phyloP scores from a whole-genome alignment of 2,329 filamentous ascomycete genomes.

The Akanthomyces uredinophilus region DNA sequence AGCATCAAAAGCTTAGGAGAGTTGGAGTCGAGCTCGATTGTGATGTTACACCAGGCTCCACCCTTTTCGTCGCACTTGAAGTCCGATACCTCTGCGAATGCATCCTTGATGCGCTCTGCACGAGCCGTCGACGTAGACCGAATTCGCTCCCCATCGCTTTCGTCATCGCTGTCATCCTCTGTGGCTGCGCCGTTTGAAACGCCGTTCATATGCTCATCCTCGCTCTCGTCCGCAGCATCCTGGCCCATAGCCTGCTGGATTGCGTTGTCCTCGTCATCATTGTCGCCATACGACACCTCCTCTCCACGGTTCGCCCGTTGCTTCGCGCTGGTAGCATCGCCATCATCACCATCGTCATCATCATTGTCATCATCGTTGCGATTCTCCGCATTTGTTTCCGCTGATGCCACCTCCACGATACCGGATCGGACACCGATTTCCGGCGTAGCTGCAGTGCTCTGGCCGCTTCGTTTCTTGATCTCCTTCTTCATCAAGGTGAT shows the following conservation, averaged over 20 bases:
- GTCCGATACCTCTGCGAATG: constrained; percentile 60
- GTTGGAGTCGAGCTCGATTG: constrained; percentile 72
- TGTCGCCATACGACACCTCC: constrained; percentile 82
- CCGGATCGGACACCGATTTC: constrained; percentile 59
- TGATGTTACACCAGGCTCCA: constrained; percentile 73
- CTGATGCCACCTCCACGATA: constrained; percentile 44
- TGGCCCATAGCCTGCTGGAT: constrained; percentile 60
- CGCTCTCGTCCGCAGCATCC: constrained; percentile 49
- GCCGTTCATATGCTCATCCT: constrained; percentile 41
- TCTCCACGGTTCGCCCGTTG: constrained; percentile 71
- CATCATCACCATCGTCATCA: constrained; percentile 69
- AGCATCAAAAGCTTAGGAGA: constrained; percentile 92
- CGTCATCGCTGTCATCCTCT: constrained; percentile 35
- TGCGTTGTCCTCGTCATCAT: constrained; percentile 84
- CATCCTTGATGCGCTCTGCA: constrained; percentile 59
- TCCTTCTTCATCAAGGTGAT: constrained; percentile 68
- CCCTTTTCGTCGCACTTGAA: constrained; percentile 75
- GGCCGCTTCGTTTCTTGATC: constrained; percentile 65
- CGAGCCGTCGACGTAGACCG: constrained; percentile 41
- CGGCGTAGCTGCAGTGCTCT: constrained; percentile 65
- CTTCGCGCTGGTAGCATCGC: constrained; percentile 71
- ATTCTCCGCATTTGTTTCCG: background rate
- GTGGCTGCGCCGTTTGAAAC: constrained; percentile 16
- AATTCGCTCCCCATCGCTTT: constrained; percentile 33
- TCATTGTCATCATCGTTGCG: constrained; percentile 44